Evolutionary conservation across 176 grass and related monocot species (phyloP), one percentile per base, ranked within the genome.

Genomic region (Rhynchospora tenuis): DNA sequence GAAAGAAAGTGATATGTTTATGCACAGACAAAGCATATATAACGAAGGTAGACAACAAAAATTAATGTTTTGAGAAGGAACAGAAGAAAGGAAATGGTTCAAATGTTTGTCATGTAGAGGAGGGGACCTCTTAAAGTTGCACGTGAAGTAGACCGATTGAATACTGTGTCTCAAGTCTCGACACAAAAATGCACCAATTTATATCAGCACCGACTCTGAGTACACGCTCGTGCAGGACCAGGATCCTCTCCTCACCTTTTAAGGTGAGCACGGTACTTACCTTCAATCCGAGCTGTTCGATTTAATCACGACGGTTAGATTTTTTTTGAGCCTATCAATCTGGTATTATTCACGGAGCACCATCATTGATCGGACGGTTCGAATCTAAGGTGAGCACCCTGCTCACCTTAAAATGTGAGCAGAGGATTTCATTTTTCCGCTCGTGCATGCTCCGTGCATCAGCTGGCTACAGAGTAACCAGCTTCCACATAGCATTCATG

Each of bases 81-180:
- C 70, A 55, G 13, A 26, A 27, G 24, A 46, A 46, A 11, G 67
- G 17, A 71, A 71, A 55, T 31, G 73, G 48, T 74, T 51, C 19
- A 74, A 76, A 55, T 76, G 73, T 76, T 74, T 50, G 73, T 76
- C 23, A 76, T 38, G 33, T 16, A 47, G 44, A 73, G 4, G 23
- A 1, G 73, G 73, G 71, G 73, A 55, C 73, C 73, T 76, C 73
- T 38, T 52, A 76, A 52, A 76, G 48, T 76, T 71, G 73, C 73
- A 76, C 73, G 73, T 76, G 73, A 76, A 76, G 7, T 55, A 55
- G 47, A 76, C 43, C 43, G 43, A 73, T 73, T 3, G 64, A 33
- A 33, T 67, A 17, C 64, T 67, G 66, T 69, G 65, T 70, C 66
- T 68, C 6, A 68, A 17, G 2, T 43, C 65, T 16, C 43, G 68